A percentile compares a stretch with the other conserved stretches of the same genome.
Evolutionary conservation across 176 grass and related monocot genomes (phyloP).

Genomic region (Oryza rufipogon): DNA sequence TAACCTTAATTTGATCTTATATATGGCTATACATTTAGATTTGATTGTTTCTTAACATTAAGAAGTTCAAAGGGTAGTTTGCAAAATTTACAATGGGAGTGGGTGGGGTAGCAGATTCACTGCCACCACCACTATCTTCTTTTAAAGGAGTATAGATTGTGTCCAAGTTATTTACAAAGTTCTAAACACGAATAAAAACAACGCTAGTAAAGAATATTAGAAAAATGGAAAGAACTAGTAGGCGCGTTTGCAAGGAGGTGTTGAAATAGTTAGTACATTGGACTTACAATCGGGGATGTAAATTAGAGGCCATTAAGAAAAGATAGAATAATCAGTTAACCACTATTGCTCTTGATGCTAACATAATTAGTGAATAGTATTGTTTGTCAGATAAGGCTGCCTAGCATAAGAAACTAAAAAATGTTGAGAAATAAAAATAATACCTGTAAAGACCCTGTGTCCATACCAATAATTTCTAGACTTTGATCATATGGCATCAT

Average conservation of each 20-base stretch:
- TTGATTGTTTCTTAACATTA: too few relatives aligned
- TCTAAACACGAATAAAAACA: not conserved
- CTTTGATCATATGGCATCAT: constrained; percentile 56
- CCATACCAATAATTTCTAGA: constrained; percentile 72
- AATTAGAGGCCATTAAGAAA: not conserved
- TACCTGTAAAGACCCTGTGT: constrained; percentile 76
- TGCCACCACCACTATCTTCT: too few relatives aligned
- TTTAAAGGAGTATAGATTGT: too few relatives aligned
- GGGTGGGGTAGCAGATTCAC: too few relatives aligned
- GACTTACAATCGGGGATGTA: not conserved
- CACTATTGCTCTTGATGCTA: not conserved
- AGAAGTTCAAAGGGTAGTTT: too few relatives aligned
- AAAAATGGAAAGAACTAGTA: too few relatives aligned
- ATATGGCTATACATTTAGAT: too few relatives aligned
- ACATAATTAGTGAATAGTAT: not conserved
- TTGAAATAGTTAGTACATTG: not conserved
- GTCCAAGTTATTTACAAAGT: not conserved
- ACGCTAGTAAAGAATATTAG: not conserved
- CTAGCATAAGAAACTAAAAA: not conserved
- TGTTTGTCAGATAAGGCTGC: not conserved
- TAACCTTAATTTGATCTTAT: too few relatives aligned
- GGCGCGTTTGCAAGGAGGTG: too few relatives aligned
- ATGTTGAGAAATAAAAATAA: not conserved
- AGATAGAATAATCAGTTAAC: not conserved
- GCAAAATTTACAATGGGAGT: too few relatives aligned